Base-by-base conservation (phyloP, 495 filamentous ascomycete species). In the Pseudoneurospora amorphoporcata region DNA sequence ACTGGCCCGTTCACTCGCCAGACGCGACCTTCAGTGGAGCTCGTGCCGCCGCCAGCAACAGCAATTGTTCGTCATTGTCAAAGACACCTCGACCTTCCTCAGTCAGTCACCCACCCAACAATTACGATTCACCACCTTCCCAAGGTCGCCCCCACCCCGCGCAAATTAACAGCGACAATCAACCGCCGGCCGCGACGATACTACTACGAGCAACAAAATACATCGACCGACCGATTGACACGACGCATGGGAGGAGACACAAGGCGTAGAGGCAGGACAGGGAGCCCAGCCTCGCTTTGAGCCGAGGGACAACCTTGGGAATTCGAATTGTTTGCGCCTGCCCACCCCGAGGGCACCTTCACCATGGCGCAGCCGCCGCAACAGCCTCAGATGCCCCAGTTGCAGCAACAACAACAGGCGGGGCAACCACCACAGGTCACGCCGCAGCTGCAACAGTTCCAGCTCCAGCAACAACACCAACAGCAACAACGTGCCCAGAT, bases 321-420 rank as follows among this genome's bases (percentile, higher is more conserved):
- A 35, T 17, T n/a, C n/a, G n/a, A n/a, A n/a, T 35, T 61, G 14
- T 61, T 61, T 61, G 53, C 53, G 53, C 53, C 53, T 61, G 19
- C 40, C 65, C 68, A 45, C 42, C 32, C 58, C 9, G 19, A 39
- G 32, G 40, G 40, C 68, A 14, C 61, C 38, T 23, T 10, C 69
- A 83, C 69, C 78, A 92, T 92, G 90, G 88, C 89, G 76, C 90
- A 92, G 84, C 88, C 88, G 72, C 87, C 88, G 70, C 85, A 85
- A 29, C 85, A 84, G 29, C 88, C 87, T 23, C 88, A 85, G 39
- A 73, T 73, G 72, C 71, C 75, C 2, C 77, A 75, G 37, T 29
- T 71, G 68, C 72, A 65, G 47, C 72, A 70, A 10, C 70, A 72
- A 4, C 79, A 79, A 70, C 40, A 70, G 73, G 23, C 23, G 23